A percentile compares a stretch with the other conserved stretches of the same genome.
Evolutionary conservation across 768 basidiomycete genomes (phyloP).

Genomic region (Rubroboletus satanas): DNA sequence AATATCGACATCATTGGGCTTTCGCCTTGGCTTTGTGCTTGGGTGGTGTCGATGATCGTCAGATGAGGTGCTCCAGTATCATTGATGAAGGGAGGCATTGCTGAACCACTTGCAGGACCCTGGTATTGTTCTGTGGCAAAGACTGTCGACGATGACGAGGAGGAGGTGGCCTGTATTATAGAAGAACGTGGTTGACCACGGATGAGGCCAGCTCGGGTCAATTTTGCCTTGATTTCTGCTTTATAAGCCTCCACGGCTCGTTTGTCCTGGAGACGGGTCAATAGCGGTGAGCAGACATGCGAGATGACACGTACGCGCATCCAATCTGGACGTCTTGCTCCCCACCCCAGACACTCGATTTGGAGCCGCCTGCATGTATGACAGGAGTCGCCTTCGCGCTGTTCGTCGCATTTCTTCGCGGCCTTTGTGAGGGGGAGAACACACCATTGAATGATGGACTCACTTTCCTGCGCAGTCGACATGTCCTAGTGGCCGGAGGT

Average conservation of each 20-base stretch:
- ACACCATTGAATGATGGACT: not conserved
- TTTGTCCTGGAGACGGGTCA: constrained; percentile 58
- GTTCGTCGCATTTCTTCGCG: constrained; percentile 82
- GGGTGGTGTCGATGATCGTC: constrained; percentile 19
- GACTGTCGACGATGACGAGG: constrained; percentile 31
- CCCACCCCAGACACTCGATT: constrained; percentile 84
- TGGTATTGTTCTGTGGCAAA: constrained; percentile 32
- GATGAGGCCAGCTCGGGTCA: constrained; percentile 73
- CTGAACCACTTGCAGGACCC: constrained; percentile 17
- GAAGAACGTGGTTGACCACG: constrained; percentile 75
- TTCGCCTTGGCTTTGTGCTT: constrained; percentile 17
- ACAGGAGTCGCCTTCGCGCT: constrained; percentile 76
- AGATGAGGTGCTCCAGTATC: constrained; percentile 22
- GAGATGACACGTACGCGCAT: constrained; percentile 58
- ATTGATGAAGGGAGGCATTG: constrained; percentile 19
- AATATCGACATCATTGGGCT: constrained; percentile 30
- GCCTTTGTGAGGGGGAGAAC: constrained; percentile 2
- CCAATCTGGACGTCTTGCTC: constrained; percentile 81
- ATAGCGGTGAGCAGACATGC: constrained; percentile 7
- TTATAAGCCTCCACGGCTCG: constrained; percentile 79
- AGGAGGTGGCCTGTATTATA: constrained; percentile 37
- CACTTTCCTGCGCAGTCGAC: constrained; percentile 79
- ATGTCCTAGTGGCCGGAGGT: constrained; percentile 53
- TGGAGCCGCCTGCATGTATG: constrained; percentile 76
- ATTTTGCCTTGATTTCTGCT: constrained; percentile 76